Base-by-base conservation (phyloP, 2,329 filamentous ascomycete genomes). In the Colletotrichum liriopes region DNA sequence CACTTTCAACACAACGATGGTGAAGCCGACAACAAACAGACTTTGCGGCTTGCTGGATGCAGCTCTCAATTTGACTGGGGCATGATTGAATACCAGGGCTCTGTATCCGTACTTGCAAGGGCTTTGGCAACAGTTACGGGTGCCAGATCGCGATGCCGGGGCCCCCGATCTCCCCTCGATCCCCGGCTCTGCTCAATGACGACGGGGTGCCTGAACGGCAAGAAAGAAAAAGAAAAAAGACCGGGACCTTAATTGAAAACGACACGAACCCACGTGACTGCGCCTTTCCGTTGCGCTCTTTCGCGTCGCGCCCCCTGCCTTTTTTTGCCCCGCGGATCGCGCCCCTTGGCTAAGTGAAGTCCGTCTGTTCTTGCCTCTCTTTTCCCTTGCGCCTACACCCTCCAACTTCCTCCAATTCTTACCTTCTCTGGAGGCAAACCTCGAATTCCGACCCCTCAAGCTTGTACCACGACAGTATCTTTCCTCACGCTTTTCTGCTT, bases 221-320 rank as follows among this genome's bases (percentile, higher is more conserved):
- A 47, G 47, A 55, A 26, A 41, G 1, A 37, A n/a, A 52, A 52
- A 51, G n/a, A 32, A 41, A 63, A 41, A 62, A 54, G 49, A 64
- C n/a, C 45, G 49, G n/a, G 65, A 23, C 32, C 16, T 51, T 43
- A 45, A 72, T 69, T 47, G 61, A 55, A 55, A 35, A 14, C 45
- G 39, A 70, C 77, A 73, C 70, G 72, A 73, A 29, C 20, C 67
- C 75, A 63, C 80, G 80, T 83, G 81, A 82, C 74, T 72, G 72
- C 82, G 81, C 76, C 78, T 68, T 75, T 58, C 67, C 47, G 2
- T 49, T 49, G 26, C 11, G 3, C 11, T 14, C n/a, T 76, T 77
- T 82, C 81, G 82, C 80, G 82, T 83, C 73, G 71, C 68, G 39
- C 65, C 64, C 60, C 68, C 49, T 51, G 49, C 5, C 20, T 29